These are phyloP conservation scores for Scedosporium dehoogii DNA, from an alignment of 2,329 filamentous ascomycete species.

Conservation along the genomic window DNA sequence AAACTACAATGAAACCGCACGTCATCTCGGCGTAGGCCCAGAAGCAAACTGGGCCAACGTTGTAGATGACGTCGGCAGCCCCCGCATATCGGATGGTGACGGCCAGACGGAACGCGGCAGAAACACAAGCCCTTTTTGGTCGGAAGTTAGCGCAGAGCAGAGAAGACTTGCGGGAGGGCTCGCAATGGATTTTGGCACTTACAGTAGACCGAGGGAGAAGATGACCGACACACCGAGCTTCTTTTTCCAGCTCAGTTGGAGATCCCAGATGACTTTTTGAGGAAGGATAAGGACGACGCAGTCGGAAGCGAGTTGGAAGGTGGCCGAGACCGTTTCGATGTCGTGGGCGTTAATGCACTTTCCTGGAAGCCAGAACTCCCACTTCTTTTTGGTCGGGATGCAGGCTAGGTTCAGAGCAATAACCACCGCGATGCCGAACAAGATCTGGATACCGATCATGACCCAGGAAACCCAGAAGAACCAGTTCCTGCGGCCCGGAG, in stretches of 20 bases:
- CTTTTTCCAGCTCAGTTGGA: slow-evolving; percentile 17
- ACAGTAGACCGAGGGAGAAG: slow-evolving; percentile 21
- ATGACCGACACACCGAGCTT: slow-evolving; percentile 20
- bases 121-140: slow-evolving; percentile 24
- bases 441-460: slow-evolving; percentile 13
- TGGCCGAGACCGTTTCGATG: slow-evolving; percentile 13
- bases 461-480: slow-evolving; percentile 16
- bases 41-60: slow-evolving; percentile 28
- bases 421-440: slow-evolving; percentile 12
- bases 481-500: slow-evolving; percentile 7
- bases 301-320: slow-evolving; percentile 17
- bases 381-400: slow-evolving; percentile 16
- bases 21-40: slow-evolving; percentile 35
- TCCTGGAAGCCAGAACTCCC: slow-evolving; percentile 15
- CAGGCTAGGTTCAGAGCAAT: slow-evolving; percentile 16
- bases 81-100: slow-evolving; percentile 21
- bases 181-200: not conserved
- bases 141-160: not conserved
- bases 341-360: slow-evolving; percentile 13
- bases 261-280: slow-evolving; percentile 17
- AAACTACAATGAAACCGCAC: slow-evolving; percentile 31
- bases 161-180: not conserved
- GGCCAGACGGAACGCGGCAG: slow-evolving; percentile 26
- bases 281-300: slow-evolving; percentile 19
- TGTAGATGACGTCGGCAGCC: slow-evolving; percentile 22